Evolutionary conservation across 2,329 filamentous ascomycete species (phyloP), one percentile per base, ranked within the genome.

Genomic region (Cryphonectria parasitica): DNA sequence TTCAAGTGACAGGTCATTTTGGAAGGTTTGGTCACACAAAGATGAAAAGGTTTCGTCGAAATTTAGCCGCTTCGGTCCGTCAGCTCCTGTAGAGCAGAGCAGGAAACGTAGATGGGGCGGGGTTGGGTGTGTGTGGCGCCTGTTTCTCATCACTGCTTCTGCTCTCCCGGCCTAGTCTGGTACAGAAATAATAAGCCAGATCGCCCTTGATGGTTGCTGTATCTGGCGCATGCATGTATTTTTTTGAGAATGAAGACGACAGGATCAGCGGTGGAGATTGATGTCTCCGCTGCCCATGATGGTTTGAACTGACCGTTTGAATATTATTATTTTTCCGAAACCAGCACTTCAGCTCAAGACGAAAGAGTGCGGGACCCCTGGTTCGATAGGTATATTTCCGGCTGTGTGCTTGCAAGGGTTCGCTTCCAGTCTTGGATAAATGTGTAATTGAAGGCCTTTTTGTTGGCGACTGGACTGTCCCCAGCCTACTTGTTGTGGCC

Each of bases 1-100:
- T 5, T 6, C 52, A 25, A 17, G 25, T 58, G 54, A 61, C 36
- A 61, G 58, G 31, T 36, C 58, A 61, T 61, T 11, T 61, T 61
- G 1, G 31, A 28, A 5, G 28, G 54, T 17, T 11, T n/a, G 31
- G 58, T 61, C 19, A n/a, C 58, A 61, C 58, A 61, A 8, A 36
- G 56, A 36, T 61, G 56, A 31, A 15, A 17, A 39, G 58, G 22
- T 61, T 34, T 61, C 58, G 19, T 61, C 58, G 34, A 61, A 34
- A n/a, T 61, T 61, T 61, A 61, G 58, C 58, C 58, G 58, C 31
- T 19, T 61, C 58, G 58, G 58, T 61, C 58, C 58, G 58, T n/a
- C 58, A 39, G 58, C 58, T 61, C 58, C 58, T 39, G 5, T 19
- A 39, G 25, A 17, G 52, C n/a, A 25, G 25, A 8, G 45, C 45